Conservation (phyloP, 352 stramenopile species). For the Discostella stelligera region DNA sequence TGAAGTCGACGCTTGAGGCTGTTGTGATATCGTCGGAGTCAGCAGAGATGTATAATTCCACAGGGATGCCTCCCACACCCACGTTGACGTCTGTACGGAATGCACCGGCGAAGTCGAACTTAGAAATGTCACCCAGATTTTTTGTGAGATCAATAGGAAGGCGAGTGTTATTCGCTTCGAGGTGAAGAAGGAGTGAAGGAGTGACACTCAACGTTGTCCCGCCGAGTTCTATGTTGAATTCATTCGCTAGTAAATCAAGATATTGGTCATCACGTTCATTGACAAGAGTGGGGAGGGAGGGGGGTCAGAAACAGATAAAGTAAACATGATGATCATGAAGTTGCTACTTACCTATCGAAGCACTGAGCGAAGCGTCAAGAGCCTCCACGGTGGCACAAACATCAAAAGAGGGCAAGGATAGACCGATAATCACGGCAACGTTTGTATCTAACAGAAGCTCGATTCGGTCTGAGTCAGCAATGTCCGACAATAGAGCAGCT, state of each 20-base stretch:
- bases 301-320: neutral
- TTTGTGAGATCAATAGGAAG: constrained; percentile 24
- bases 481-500: constrained; percentile 12
- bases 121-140: constrained; percentile 3
- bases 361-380: constrained; percentile 15
- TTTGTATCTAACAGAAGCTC: constrained; percentile 22
- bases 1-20: neutral
- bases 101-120: constrained; percentile 21
- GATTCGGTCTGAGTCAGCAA: constrained; percentile 30
- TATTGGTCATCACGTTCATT: too few relatives aligned
- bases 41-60: constrained; percentile 10
- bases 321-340: constrained; percentile 5
- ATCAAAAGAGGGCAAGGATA: constrained; percentile 23
- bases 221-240: constrained; percentile 5
- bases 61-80: constrained; percentile 29
- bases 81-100: constrained; percentile 23
- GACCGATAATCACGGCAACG: constrained; percentile 21
- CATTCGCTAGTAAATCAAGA: neutral
- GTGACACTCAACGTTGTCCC: neutral
- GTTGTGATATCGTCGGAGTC: constrained; percentile 19
- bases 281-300: neutral
- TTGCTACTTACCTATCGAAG: constrained; percentile 13
- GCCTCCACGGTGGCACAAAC: constrained; percentile 7
- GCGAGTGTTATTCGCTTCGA: constrained; percentile 27
- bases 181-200: constrained; percentile 14